These are phyloP conservation scores for Zymoseptoria brevis DNA, from an alignment of 2,329 filamentous ascomycete genomes.

Conservation along the genomic window DNA sequence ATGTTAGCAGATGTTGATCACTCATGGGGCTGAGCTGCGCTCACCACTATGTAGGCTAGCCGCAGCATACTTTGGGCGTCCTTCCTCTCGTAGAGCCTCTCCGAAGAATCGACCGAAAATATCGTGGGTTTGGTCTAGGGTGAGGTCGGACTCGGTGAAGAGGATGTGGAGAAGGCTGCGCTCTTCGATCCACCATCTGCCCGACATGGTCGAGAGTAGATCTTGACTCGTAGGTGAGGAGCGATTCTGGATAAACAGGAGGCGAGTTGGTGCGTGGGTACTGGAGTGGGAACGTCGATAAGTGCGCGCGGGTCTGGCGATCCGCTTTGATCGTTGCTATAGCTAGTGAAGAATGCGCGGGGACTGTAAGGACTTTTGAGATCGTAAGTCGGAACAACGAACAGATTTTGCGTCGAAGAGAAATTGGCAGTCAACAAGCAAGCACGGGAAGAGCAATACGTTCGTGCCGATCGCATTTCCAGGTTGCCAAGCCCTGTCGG, in stretches of 20 bases:
- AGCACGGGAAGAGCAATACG: background rate
- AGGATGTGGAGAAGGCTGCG: constrained; percentile 1
- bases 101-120: constrained; percentile 6
- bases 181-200: background rate
- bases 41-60: constrained; percentile 2
- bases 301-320: no score
- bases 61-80: background rate
- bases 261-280: no score
- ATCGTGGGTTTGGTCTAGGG: background rate
- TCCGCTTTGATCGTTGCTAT: no score
- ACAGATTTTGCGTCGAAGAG: background rate
- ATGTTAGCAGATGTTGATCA: background rate
- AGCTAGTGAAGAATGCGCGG: background rate
- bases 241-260: no score
- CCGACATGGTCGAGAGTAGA: background rate
- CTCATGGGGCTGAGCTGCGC: background rate
- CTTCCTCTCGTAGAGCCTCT: background rate
- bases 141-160: constrained; percentile 1
- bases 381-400: background rate
- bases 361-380: no score
- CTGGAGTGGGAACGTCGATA: background rate
- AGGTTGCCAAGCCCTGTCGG: no score
- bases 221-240: background rate
- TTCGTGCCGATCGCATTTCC: no score
- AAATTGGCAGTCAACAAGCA: background rate